A percentile compares a stretch with the other conserved stretches of the same genome.
These are phyloP conservation scores for Trichosporon ovoides DNA, from an alignment of 1,284 basidiomycete genomes.

Conservation along the genomic window DNA sequence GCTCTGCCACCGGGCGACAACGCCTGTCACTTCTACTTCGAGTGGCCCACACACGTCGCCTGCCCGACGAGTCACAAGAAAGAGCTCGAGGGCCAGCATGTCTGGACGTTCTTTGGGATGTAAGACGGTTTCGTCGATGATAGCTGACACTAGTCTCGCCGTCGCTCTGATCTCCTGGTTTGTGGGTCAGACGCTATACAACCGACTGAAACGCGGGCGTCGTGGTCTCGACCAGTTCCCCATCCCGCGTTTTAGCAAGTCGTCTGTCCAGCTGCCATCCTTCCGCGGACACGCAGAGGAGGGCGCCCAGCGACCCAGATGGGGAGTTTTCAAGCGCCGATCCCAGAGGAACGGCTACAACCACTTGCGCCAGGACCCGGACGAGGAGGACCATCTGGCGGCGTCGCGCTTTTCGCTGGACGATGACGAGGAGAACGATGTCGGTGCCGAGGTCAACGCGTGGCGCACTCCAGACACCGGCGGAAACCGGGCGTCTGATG, in stretches of 20 bases:
- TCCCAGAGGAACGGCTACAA: slow-evolving; percentile 32
- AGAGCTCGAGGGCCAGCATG: slow-evolving; percentile 31
- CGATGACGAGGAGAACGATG: slow-evolving; percentile 40
- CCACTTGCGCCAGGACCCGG: slow-evolving; percentile 39
- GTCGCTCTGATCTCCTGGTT: slow-evolving; percentile 46
- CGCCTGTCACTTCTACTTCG: slow-evolving; percentile 47
- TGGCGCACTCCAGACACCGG: slow-evolving; percentile 27
- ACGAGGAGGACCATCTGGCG: slow-evolving; percentile 57
- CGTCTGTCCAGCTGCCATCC: slow-evolving; percentile 9
- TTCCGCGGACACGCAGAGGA: slow-evolving; percentile 11
- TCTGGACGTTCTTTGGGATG: slow-evolving; percentile 33
- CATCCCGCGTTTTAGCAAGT: slow-evolving; percentile 21
- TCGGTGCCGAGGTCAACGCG: slow-evolving; percentile 32
- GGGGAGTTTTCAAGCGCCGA: slow-evolving; percentile 36
- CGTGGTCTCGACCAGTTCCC: slow-evolving; percentile 44
- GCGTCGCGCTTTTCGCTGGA: slow-evolving; percentile 43
- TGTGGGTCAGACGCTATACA: slow-evolving; percentile 44
- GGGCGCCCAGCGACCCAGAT: slow-evolving; percentile 17
- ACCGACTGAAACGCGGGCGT: slow-evolving; percentile 41
- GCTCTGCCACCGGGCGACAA: slow-evolving; percentile 38
- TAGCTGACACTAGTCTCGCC: slow-evolving; percentile 26
- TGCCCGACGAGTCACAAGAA: slow-evolving; percentile 39
- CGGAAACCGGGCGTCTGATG: not conserved
- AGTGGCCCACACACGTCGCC: slow-evolving; percentile 48
- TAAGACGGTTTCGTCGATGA: slow-evolving; percentile 20